Evolutionary conservation across 345 rosid genomes (phyloP).

Genomic region (Kernera saxatilis): DNA sequence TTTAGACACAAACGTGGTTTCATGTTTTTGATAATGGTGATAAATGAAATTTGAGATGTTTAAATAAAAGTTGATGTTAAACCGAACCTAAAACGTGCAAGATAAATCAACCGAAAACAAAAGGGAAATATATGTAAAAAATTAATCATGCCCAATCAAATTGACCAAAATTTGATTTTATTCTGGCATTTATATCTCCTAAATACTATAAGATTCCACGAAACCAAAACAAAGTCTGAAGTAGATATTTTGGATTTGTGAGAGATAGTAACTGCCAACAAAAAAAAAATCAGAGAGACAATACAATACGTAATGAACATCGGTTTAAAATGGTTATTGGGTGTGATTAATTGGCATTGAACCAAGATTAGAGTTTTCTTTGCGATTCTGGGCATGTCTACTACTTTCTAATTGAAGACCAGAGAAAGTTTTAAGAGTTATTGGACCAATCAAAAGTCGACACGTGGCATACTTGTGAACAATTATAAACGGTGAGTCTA

Average conservation of each 20-base stretch:
- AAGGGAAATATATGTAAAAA: too few species aligned
- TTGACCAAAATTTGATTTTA: not conserved
- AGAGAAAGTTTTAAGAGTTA: not conserved
- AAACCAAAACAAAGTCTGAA: too few species aligned
- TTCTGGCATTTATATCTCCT: not conserved
- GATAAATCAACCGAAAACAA: too few species aligned
- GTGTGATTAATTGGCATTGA: not conserved
- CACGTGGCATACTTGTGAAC: constrained; percentile 12
- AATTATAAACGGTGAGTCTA: not conserved
- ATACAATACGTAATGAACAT: not conserved
- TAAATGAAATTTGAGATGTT: not conserved
- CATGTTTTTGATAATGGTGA: constrained; percentile 23
- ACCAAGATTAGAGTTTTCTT: not conserved
- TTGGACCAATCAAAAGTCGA: not conserved
- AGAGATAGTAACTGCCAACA: too few species aligned
- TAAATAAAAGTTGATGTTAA: not conserved
- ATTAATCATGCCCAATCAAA: not conserved
- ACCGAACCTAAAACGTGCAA: not conserved
- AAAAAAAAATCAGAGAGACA: too few species aligned
- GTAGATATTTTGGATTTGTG: too few species aligned
- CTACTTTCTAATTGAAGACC: not conserved
- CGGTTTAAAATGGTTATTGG: not conserved
- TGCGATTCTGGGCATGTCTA: not conserved
- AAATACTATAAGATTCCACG: too few species aligned
- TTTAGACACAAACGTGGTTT: not conserved